Base-by-base conservation (phyloP, 495 filamentous ascomycete genomes). In the Penicillium roqueforti region DNA sequence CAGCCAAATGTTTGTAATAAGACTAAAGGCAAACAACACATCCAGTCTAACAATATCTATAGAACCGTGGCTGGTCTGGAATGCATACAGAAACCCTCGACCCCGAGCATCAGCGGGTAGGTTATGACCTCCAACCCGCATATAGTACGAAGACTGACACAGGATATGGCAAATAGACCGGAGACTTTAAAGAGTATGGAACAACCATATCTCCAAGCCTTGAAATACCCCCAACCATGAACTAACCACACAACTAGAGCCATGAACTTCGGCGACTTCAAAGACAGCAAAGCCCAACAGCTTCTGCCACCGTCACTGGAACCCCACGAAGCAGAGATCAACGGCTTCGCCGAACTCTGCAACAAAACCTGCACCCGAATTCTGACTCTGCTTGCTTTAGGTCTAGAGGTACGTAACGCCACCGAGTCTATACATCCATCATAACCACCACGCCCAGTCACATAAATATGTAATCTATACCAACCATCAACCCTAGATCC, bases 71-170 rank as follows among this genome's bases (percentile, higher is more conserved):
- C 20, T 98, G 93, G 93, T 82, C 85, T 2, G 82, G 82, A 4
- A 92, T 95, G 88, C 87, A 93, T 61, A 80, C 83, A 8, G 92
- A 98, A 67, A 92, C 84, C 0, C 76, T 97, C 22, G 92, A 97
- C 69, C 88, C 91, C 4, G 83, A 85, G 54, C 84, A 83, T 51
- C 91, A 96, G 66, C 83, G 86, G 65, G 89, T 91, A 77, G 56
- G 69, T 65, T 43, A 54, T 26, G 5, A 14, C 25, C 25, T 40
- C 31, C 19, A 10, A 25, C 28, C 8, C 40, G 31, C 22, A 32
- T 42, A 10, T 3, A 23, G 4, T 14, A 57, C 16, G 13, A 49
- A 39, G 42, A 59, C 67, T 47, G 68, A 37, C 18, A 6, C 0
- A 14, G 2, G 3, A 37, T 16, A 39, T 39, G 28, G n/a, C 10